A percentile compares a stretch with the other conserved stretches of the same genome.
Evolutionary conservation across 371 early-diverging fungal genomes (phyloP).

Genomic region (Batkoa obscura): DNA sequence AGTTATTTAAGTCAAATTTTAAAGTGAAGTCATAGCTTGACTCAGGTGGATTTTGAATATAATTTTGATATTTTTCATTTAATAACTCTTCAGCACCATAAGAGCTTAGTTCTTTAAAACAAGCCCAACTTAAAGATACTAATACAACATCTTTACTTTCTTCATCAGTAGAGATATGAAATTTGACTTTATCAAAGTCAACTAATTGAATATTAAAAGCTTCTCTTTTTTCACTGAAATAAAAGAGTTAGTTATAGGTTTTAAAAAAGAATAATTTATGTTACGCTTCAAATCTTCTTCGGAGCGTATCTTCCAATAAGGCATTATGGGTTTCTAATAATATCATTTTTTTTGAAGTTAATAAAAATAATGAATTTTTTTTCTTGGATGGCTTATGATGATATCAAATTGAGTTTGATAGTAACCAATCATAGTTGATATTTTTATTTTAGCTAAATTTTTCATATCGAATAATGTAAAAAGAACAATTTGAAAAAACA

Average conservation of each 20-base stretch:
- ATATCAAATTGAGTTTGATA: no score
- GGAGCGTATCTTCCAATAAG: slow-evolving; percentile 37
- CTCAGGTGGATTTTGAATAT: slow-evolving; percentile 36
- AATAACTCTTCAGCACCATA: slow-evolving; percentile 71
- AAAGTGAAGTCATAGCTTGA: slow-evolving; percentile 69
- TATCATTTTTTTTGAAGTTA: slow-evolving; percentile 21
- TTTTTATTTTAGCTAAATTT: no score
- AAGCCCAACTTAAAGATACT: slow-evolving; percentile 67
- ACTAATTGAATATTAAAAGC: slow-evolving; percentile 63
- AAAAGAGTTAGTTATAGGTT: slow-evolving; percentile 5
- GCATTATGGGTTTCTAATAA: slow-evolving; percentile 46
- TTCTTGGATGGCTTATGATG: no score
- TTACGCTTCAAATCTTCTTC: slow-evolving; percentile 33
- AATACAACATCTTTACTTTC: slow-evolving; percentile 42
- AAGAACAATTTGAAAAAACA: no score
- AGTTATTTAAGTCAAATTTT: slow-evolving; percentile 51
- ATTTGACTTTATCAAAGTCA: slow-evolving; percentile 91
- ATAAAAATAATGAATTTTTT: no score
- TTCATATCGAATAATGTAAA: no score
- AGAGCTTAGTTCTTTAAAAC: slow-evolving; percentile 49
- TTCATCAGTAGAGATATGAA: slow-evolving; percentile 53
- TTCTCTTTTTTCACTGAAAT: slow-evolving; percentile 57
- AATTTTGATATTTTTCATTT: slow-evolving; percentile 56
- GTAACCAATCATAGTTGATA: no score
- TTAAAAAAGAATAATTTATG: slow-evolving; percentile 9